These are phyloP conservation scores for Peltaster fructicola DNA, from an alignment of 2,329 filamentous ascomycete genomes.

Conservation along the genomic window DNA sequence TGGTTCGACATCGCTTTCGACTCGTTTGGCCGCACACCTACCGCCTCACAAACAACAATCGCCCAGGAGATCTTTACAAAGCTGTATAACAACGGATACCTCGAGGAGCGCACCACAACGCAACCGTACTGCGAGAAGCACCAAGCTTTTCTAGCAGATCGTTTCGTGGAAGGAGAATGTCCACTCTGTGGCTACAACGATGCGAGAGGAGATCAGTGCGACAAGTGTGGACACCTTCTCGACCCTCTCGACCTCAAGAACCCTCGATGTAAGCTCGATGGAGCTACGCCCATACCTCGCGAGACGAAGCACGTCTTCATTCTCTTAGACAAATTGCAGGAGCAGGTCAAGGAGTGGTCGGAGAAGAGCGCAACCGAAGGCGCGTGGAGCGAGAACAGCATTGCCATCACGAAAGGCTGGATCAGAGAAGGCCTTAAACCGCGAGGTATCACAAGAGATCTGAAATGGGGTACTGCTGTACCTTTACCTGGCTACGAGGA, in stretches of 20 bases:
- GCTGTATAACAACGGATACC: slow-evolving; percentile 72
- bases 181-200: slow-evolving; percentile 44
- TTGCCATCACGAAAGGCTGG: slow-evolving; percentile 65
- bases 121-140: slow-evolving; percentile 71
- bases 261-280: slow-evolving; percentile 81
- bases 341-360: slow-evolving; percentile 62
- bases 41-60: slow-evolving; percentile 74
- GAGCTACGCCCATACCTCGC: slow-evolving; percentile 57
- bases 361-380: slow-evolving; percentile 55
- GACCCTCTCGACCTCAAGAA: slow-evolving; percentile 49
- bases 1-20: slow-evolving; percentile 96
- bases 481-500: slow-evolving; percentile 45
- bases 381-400: slow-evolving; percentile 57
- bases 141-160: slow-evolving; percentile 57
- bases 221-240: slow-evolving; percentile 31
- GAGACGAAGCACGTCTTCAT: slow-evolving; percentile 86
- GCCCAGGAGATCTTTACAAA: slow-evolving; percentile 79
- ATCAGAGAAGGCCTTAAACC: slow-evolving; percentile 68
- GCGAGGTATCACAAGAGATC: slow-evolving; percentile 77
- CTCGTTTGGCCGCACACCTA: slow-evolving; percentile 85
- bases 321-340: slow-evolving; percentile 67
- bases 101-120: slow-evolving; percentile 70
- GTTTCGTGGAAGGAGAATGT: slow-evolving; percentile 68
- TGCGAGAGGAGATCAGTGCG: slow-evolving; percentile 36
- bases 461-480: slow-evolving; percentile 68